These are phyloP conservation scores for Plasmodium vivax DNA, from an alignment of 169 alveolate genomes.

Conservation along the genomic window DNA sequence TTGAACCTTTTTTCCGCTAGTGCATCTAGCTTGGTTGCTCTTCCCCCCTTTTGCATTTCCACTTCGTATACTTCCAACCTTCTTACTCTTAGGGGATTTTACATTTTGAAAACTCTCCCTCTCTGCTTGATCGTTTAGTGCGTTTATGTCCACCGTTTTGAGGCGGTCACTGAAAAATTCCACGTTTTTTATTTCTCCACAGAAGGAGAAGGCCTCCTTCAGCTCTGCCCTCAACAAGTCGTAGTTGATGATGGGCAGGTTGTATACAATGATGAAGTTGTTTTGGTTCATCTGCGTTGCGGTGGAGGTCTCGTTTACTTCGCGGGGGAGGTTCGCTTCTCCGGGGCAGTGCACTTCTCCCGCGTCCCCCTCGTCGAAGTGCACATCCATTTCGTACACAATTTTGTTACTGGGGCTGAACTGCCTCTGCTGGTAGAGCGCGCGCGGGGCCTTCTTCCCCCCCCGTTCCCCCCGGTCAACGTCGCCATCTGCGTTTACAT, in stretches of 20 bases:
- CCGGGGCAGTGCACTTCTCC: not conserved
- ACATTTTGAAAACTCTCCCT: not conserved
- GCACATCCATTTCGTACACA: constrained; percentile 57
- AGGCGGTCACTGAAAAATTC: constrained; percentile 63
- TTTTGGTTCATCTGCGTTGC: not conserved
- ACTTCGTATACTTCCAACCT: not conserved
- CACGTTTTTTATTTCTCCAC: constrained; percentile 43
- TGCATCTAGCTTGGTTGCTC: not conserved
- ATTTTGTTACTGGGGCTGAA: constrained; percentile 3
- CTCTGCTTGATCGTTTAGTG: constrained; percentile 14
- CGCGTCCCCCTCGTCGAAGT: not conserved
- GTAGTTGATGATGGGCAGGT: constrained; percentile 51
- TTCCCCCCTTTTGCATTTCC: not conserved
- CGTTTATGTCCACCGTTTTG: constrained; percentile 56
- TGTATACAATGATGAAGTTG: constrained; percentile 47
- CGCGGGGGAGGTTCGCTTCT: not conserved
- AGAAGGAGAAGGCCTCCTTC: constrained; percentile 57
- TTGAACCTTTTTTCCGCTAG: not conserved
- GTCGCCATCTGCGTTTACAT: not conserved
- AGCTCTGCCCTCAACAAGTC: constrained; percentile 33
- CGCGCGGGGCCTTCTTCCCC: not conserved
- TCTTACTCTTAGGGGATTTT: not conserved
- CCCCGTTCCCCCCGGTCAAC: not conserved
- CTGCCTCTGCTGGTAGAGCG: not conserved
- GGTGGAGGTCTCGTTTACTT: not conserved